Base-by-base conservation (phyloP, 768 basidiomycete species). In the Basidioascus undulatus region DNA sequence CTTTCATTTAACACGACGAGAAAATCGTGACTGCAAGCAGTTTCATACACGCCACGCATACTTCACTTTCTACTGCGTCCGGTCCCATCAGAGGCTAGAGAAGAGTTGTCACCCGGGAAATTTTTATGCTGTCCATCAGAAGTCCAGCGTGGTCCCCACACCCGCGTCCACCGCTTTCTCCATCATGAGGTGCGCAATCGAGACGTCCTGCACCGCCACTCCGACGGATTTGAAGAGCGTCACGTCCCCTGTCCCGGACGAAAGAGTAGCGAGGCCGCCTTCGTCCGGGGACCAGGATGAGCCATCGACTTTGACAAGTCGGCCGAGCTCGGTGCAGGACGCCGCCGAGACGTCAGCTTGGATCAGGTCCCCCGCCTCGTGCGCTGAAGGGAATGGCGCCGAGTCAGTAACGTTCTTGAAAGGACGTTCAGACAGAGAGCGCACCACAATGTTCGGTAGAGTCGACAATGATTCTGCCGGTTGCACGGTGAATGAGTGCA, bases 211-310 rank as follows among this genome's bases (percentile, higher is more conserved):
- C 19, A 41, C 47, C 7, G 49, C 51, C 3, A 52, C 39, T 1
- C 51, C 51, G 4, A 52, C 49, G 8, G 43, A 49, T 41, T 52
- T 52, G 42, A 47, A 50, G 43, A 45, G 18, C 32, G 44, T 50
- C 33, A 32, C 9, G 7, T 37, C 40, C 5, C 8, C 11, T 4
- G n/a, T 12, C 30, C 39, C 38, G 32, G 35, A 9, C 28, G 13
- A 15, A 16, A 27, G 2, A 19, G 7, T 16, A 19, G 24, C 16
- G 20, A 2, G 8, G 37, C 31, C 32, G 25, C 11, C 36, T n/a
- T 20, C 24, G 10, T 2, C 44, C 18, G 21, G 1, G 10, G 4
- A n/a, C n/a, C n/a, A n/a, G n/a, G n/a, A n/a, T n/a, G n/a, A n/a
- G n/a, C 48, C 51, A 0, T 33, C 19, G 7, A 12, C 12, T 13